A percentile compares a stretch with the other conserved stretches of the same genome.
Evolutionary conservation across 176 grass and related monocot genomes (phyloP).

Genomic region (Cenchrus fungigraminus): DNA sequence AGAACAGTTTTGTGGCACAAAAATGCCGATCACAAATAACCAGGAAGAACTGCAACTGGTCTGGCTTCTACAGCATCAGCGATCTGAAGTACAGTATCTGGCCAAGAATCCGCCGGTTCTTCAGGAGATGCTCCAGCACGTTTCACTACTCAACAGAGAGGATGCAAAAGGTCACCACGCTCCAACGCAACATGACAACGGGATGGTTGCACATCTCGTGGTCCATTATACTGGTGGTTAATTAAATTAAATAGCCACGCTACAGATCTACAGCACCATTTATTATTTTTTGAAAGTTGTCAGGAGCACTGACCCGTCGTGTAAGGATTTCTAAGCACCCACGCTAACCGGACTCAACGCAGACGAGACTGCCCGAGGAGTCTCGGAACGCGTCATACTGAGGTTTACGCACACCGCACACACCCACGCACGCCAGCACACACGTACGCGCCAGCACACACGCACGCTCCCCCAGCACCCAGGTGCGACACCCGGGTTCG

Average conservation of each 20-base stretch:
- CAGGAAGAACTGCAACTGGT: not conserved
- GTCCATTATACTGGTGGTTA: not conserved
- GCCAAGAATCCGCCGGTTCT: not conserved
- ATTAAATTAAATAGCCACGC: conserved; percentile 16
- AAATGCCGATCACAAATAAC: too few relatives aligned
- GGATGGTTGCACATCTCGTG: not conserved
- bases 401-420: too few relatives aligned
- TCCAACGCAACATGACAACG: not conserved
- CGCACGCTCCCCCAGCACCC: too few relatives aligned
- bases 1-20: not conserved
- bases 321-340: too few relatives aligned
- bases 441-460: too few relatives aligned
- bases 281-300: too few relatives aligned
- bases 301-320: too few relatives aligned
- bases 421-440: too few relatives aligned
- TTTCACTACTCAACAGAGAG: not conserved
- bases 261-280: conserved; percentile 15
- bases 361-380: too few relatives aligned
- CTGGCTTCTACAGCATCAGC: not conserved
- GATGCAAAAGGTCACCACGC: not conserved
- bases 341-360: too few relatives aligned
- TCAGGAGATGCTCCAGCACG: not conserved
- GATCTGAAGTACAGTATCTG: not conserved
- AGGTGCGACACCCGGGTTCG: too few relatives aligned
- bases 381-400: too few relatives aligned